Evolutionary conservation across 129 eudicot species (phyloP).

Genomic region (Mikania micrantha): DNA sequence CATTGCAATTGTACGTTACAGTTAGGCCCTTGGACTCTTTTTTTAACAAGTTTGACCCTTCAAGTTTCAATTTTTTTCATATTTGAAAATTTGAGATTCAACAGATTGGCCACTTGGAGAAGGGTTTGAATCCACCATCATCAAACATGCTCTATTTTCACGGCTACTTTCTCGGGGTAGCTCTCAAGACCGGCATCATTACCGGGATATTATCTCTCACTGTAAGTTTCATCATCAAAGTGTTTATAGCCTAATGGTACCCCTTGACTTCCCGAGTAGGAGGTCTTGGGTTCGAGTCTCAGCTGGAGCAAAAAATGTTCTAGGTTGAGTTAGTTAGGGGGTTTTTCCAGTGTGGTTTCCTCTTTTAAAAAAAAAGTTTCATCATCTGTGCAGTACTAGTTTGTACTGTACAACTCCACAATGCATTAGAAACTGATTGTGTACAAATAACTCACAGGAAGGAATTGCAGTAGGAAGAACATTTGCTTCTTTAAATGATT

Average conservation of each 20-base stretch:
- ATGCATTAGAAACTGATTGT: not conserved
- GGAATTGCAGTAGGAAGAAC: conserved; percentile 98
- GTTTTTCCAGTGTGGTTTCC: too few species aligned
- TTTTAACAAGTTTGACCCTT: not conserved
- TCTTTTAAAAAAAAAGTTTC: too few species aligned
- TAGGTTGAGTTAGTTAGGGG: too few species aligned
- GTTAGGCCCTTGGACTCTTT: not conserved
- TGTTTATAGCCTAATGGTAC: too few species aligned
- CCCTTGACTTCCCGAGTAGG: too few species aligned
- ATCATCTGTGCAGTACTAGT: not conserved
- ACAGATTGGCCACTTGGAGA: conserved; percentile 83
- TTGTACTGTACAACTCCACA: not conserved
- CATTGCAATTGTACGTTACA: conserved; percentile 53
- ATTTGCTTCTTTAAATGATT: conserved; percentile 72
- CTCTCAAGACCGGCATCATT: conserved; percentile 82
- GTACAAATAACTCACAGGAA: conserved; percentile 39
- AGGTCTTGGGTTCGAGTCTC: too few species aligned
- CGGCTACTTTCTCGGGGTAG: conserved; percentile 60
- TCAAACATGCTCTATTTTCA: conserved; percentile 73
- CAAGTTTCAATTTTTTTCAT: not conserved
- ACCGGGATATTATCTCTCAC: conserved; percentile 94
- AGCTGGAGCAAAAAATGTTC: too few species aligned
- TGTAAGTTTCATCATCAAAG: conserved; percentile 38
- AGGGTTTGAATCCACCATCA: conserved; percentile 95
- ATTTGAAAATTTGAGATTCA: not conserved